phyloP scores from a whole-genome alignment of 2,329 filamentous ascomycete species.

The Cladobotryum protrusum region DNA sequence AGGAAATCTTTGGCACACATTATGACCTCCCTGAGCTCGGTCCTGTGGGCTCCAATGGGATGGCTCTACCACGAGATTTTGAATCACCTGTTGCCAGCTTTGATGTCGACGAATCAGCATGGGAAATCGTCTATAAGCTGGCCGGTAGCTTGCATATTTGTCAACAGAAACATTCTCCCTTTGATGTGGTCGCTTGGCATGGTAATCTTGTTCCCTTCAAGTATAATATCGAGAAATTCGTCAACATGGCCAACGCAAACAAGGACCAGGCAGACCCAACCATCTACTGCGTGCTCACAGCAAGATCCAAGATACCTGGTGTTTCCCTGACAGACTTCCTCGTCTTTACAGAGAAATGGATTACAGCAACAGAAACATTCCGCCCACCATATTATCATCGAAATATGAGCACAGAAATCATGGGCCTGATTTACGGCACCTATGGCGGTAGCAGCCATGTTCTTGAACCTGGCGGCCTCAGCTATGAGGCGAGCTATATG shows the following conservation, averaged over 20 bases:
- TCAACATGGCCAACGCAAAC: conserved; percentile 52
- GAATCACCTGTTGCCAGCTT: no score
- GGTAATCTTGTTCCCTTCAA: conserved; percentile 60
- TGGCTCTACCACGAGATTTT: no score
- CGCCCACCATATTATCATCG: conserved; percentile 61
- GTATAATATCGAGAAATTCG: conserved; percentile 50
- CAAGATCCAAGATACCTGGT: conserved; percentile 16
- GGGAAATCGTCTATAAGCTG: no score
- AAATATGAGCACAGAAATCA: conserved; percentile 41
- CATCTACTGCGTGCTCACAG: conserved; percentile 60
- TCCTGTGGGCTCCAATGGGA: no score
- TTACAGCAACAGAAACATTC: conserved; percentile 56
- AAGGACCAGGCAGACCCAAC: conserved; percentile 62
- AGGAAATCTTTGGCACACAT: no score
- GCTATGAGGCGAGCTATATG: no score
- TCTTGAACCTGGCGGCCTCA: no score
- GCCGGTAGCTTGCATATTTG: conserved; percentile 31
- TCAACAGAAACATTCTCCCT: conserved; percentile 59
- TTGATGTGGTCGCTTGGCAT: conserved; percentile 68
- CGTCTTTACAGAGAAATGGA: conserved; percentile 61
- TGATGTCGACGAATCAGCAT: no score
- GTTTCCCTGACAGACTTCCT: conserved; percentile 43
- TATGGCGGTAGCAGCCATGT: no score
- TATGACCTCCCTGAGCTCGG: no score
- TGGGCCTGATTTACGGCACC: no score